A percentile compares a stretch with the other conserved stretches of the same genome.
phyloP scores from a whole-genome alignment of 345 rosid species.

The Populus ilicifolia region DNA sequence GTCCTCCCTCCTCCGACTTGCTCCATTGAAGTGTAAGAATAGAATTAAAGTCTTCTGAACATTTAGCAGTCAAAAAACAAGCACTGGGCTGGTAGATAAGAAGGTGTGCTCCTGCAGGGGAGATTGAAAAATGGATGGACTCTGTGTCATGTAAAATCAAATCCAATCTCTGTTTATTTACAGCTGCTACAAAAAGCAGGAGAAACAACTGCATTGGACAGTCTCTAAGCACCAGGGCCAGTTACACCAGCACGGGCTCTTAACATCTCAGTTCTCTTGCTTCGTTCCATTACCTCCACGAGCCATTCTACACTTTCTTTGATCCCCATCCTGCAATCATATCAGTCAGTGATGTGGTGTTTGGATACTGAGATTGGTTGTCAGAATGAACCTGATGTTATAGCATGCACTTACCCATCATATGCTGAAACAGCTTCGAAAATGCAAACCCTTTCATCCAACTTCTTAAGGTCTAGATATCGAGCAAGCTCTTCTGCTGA shows the following conservation, averaged over 20 bases:
- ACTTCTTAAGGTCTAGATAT: slow-evolving; percentile 86
- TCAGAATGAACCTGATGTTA: background rate
- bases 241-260: slow-evolving; percentile 59
- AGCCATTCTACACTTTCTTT: slow-evolving; percentile 90
- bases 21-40: background rate
- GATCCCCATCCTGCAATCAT: slow-evolving; percentile 67
- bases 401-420: slow-evolving; percentile 64
- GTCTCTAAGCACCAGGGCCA: slow-evolving; percentile 36
- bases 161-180: slow-evolving; percentile 40
- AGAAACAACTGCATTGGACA: slow-evolving; percentile 3
- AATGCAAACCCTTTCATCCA: slow-evolving; percentile 88
- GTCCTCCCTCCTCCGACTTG: background rate
- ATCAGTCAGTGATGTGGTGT: background rate
- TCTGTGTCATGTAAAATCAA: slow-evolving; percentile 17
- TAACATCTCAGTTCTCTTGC: slow-evolving; percentile 92
- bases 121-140: slow-evolving; percentile 1
- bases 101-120: background rate
- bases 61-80: background rate
- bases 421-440: slow-evolving; percentile 89
- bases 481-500: slow-evolving; percentile 78
- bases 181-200: slow-evolving; percentile 43
- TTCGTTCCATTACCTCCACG: slow-evolving; percentile 87
- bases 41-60: background rate
- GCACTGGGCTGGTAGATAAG: background rate
- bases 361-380: background rate